These are phyloP conservation scores for Coniella lustricola DNA, from an alignment of 2,329 filamentous ascomycete genomes.

Conservation along the genomic window DNA sequence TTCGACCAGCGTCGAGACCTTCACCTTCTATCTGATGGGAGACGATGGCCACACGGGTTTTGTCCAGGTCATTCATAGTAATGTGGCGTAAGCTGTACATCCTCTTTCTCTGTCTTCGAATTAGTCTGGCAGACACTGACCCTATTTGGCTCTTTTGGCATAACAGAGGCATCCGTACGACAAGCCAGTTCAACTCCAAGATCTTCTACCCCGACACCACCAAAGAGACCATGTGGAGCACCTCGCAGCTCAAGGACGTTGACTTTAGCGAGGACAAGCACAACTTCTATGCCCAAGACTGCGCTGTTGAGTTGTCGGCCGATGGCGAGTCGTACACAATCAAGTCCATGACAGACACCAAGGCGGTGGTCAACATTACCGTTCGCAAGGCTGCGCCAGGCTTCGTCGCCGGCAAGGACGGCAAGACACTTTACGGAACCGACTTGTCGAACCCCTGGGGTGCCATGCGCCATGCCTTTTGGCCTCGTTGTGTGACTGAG, in stretches of 20 bases:
- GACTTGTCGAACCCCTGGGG: slow-evolving; percentile 86
- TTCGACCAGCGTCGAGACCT: slow-evolving; percentile 86
- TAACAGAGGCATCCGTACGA: slow-evolving; percentile 76
- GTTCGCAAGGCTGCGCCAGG: slow-evolving; percentile 70
- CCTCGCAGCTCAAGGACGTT: slow-evolving; percentile 69
- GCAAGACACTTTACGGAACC: slow-evolving; percentile 78
- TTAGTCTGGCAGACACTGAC: slow-evolving; percentile 6
- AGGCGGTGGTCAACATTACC: slow-evolving; percentile 78
- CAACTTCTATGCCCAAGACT: slow-evolving; percentile 79
- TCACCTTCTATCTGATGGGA: slow-evolving; percentile 84
- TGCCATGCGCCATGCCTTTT: slow-evolving; percentile 85
- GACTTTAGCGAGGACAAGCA: slow-evolving; percentile 79
- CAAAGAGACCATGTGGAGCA: slow-evolving; percentile 75
- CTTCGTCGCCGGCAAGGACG: slow-evolving; percentile 78
- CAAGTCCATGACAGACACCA: slow-evolving; percentile 80
- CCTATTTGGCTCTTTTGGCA: background rate
- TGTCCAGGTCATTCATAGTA: slow-evolving; percentile 94
- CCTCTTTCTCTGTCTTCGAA: slow-evolving; percentile 2
- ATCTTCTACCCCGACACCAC: slow-evolving; percentile 71
- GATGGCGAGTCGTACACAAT: slow-evolving; percentile 78
- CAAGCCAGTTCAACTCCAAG: slow-evolving; percentile 90
- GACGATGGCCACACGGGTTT: slow-evolving; percentile 72
- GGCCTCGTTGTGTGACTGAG: slow-evolving; percentile 77
- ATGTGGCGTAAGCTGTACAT: slow-evolving; percentile 66
- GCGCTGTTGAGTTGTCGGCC: slow-evolving; percentile 77